Base-by-base conservation (phyloP, 1,284 basidiomycete genomes). In the Microbotryum silenes-acaulis region DNA sequence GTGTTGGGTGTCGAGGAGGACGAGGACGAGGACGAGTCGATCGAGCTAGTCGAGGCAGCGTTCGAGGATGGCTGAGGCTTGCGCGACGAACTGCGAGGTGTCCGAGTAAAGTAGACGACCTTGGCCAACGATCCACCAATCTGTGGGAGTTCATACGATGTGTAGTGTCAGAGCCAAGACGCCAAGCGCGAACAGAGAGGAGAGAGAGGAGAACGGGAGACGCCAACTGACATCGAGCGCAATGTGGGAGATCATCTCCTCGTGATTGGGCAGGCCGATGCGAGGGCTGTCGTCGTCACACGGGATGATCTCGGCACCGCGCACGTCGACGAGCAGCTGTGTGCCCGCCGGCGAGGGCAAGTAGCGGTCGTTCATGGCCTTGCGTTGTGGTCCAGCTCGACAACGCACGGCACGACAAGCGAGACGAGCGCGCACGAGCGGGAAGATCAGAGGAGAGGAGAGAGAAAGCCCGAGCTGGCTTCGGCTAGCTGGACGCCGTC, bases 101-200 rank as follows among this genome's bases (percentile, higher is more conserved):
- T 44, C 6, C 92, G 86, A 57, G 91, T 96, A 76, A 98, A 98
- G 79, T 97, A 99, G 71, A 97, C 91, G 60, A 99, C 90, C 77
- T 99, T 99, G 64, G 94, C 94, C 16, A 99, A 80, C 6, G 93
- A 97, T 44, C 94, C 94, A 46, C 96, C 94, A 72, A 98, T 87
- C 91, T 96, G 73, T 18, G 31, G 58, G 54, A 1, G 31, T 2
- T 9, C 21, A 4, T 16, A 20, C 20, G 18, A 37, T 23, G 29
- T 31, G 29, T 25, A 10, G 48, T 23, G 20, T 37, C 42, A 44
- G 20, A 57, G 23, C 20, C 21, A 42, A 25, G 12, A 25, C 45
- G 20, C 50, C 8, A 9, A 1, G 52, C 45, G 10, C 42, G 37
- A 29, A 45, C 25, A 23, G 45, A 50, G 33, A 16, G n/a, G n/a